Base-by-base conservation (phyloP, 345 rosid genomes). In the Brassica carinata region DNA sequence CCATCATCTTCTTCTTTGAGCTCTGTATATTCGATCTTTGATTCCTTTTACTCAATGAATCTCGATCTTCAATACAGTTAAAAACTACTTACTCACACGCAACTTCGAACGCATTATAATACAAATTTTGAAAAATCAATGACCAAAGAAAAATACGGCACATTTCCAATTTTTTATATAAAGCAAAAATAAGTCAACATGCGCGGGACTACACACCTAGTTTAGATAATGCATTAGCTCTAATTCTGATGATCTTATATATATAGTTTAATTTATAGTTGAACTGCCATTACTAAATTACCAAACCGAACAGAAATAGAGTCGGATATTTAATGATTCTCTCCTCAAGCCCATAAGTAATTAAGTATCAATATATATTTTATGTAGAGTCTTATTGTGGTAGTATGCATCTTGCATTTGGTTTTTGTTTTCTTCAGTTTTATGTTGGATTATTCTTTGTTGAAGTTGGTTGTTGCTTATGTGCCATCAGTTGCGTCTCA, bases 381-480 rank as follows among this genome's bases (percentile, higher is more conserved):
- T 74, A 48, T 34, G 53, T 75, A 23, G 4, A 74, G 72, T n/a
- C 59, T 67, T 45, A 8, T 57, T 18, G 69, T 74, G 62, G 36
- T 63, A 30, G 43, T 9, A 43, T 64, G 7, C 11, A 40, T 43
- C 27, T 73, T 62, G 69, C 8, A 38, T 27, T 5, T 4, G 77
- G 15, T 23, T 62, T 73, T 51, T 26, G 38, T 15, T 40, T 38
- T 67, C 65, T 14, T n/a, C 26, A 23, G 13, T 75, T 33, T 65
- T 66, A 19, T 66, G 65, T 66, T n/a, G 17, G 17, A 3, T 55
- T 53, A 7, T 29, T 64, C 9, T 51, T 51, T 66, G 51, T 65
- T 57, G 15, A 63, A n/a, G 30, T 43, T 29, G 7, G 14, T 4
- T 29, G 14, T 64, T 30, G 45, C 7, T 74, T 30, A 48, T 48